Base-by-base conservation (phyloP, 441 rosid genomes). In the Heliophila coronopifolia region DNA sequence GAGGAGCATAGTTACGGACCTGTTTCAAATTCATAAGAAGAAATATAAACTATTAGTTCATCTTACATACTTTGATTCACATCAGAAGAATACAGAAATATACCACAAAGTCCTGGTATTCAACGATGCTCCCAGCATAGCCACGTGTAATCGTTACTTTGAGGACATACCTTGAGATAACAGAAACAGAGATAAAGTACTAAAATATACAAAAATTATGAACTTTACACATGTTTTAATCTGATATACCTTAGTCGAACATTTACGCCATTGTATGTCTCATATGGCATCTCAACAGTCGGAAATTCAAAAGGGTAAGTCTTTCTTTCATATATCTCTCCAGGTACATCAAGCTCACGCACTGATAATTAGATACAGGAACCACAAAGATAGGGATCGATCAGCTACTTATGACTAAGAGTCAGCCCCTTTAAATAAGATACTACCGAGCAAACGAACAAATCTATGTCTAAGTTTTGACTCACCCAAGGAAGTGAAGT, bases 401-500 rank as follows among this genome's bases (percentile, higher is more conserved):
- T 2, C 23, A 20, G 23, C 23, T 20, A n/a, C n/a, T n/a, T n/a
- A n/a, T n/a, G n/a, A n/a, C n/a, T n/a, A n/a, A n/a, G n/a, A n/a
- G n/a, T n/a, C n/a, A n/a, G n/a, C n/a, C n/a, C n/a, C n/a, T n/a
- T n/a, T n/a, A n/a, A n/a, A n/a, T n/a, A n/a, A n/a, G n/a, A n/a
- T n/a, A n/a, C n/a, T n/a, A n/a, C n/a, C n/a, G n/a, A n/a, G n/a
- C n/a, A n/a, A n/a, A n/a, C n/a, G n/a, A n/a, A n/a, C n/a, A n/a
- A n/a, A n/a, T n/a, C n/a, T n/a, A n/a, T n/a, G n/a, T n/a, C n/a
- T n/a, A n/a, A n/a, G n/a, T 20, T 20, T 20, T 20, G 23, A 20
- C 99, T 80, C 63, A 88, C 99, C 99, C 39, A 93, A 87, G 15
- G 99, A 93, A 36, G 99, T 81, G 44, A 93, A 93, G 67, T 93